Evolutionary conservation across 1,284 basidiomycete species (phyloP).

Genomic region (Hemileia vastatrix): DNA sequence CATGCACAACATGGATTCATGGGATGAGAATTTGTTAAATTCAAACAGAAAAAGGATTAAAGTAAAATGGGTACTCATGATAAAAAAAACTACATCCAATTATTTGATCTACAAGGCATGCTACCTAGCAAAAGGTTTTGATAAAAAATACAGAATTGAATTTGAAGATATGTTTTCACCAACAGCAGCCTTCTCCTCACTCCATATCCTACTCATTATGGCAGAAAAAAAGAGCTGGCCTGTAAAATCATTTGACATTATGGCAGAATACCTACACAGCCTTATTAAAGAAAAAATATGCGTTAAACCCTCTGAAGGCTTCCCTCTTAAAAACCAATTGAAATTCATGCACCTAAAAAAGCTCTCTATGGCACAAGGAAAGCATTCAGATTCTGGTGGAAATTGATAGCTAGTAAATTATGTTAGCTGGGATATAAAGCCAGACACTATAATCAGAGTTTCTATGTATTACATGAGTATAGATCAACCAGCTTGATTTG

Average conservation of each 20-base stretch:
- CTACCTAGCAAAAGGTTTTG: background rate
- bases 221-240: background rate
- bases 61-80: background rate
- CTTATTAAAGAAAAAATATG: constrained; percentile 1
- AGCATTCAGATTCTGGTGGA: background rate
- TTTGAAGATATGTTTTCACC: background rate
- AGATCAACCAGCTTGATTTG: background rate
- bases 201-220: background rate
- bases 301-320: background rate
- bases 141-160: background rate
- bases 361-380: constrained; percentile 1
- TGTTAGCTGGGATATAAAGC: background rate
- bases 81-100: background rate
- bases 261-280: background rate
- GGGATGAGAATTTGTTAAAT: background rate
- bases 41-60: background rate
- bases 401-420: background rate
- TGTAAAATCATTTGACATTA: background rate
- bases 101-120: background rate
- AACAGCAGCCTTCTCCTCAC: background rate
- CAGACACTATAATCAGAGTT: background rate
- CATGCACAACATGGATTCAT: background rate
- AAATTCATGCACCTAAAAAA: background rate
- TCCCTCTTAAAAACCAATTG: background rate
- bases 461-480: background rate